Conservation (phyloP, 257 asterid species). For the Rehmannia glutinosa region DNA sequence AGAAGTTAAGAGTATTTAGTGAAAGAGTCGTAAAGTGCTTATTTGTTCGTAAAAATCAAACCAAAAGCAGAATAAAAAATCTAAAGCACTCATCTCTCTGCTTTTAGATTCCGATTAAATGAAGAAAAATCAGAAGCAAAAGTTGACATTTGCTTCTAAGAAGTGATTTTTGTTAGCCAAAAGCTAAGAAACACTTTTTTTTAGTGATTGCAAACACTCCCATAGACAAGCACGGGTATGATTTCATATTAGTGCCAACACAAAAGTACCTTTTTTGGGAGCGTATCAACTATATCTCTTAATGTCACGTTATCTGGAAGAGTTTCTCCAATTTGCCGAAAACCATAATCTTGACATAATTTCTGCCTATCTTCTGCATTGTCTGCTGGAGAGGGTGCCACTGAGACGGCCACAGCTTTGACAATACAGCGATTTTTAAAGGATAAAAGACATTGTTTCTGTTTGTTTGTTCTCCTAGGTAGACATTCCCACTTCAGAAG, state of each 20-base stretch:
- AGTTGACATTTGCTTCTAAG: no score
- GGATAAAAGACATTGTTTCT: constrained; percentile 34
- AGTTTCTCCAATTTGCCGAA: constrained; percentile 87
- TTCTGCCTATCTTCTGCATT: constrained; percentile 48
- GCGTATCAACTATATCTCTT: constrained; percentile 68
- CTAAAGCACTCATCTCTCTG: no score
- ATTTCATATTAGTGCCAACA: background rate
- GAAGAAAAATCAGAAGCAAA: no score
- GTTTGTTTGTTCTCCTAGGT: constrained; percentile 37
- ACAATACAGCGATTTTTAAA: constrained; percentile 37
- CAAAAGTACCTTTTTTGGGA: constrained; percentile 72
- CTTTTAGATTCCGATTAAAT: no score
- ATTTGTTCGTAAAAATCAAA: no score
- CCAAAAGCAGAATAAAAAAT: no score
- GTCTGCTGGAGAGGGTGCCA: constrained; percentile 56
- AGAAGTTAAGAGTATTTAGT: no score
- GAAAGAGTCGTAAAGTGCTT: no score
- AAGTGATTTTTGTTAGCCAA: no score
- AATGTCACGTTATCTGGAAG: constrained; percentile 75
- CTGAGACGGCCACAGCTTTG: constrained; percentile 69
- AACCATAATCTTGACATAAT: constrained; percentile 67
- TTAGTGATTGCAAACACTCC: no score
- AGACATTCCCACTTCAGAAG: constrained; percentile 52
- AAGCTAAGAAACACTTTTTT: no score
- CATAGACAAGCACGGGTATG: background rate